Evolutionary conservation across 768 basidiomycete species (phyloP), one percentile per base, ranked within the genome.

Genomic region (Amanita pallidorosea): DNA sequence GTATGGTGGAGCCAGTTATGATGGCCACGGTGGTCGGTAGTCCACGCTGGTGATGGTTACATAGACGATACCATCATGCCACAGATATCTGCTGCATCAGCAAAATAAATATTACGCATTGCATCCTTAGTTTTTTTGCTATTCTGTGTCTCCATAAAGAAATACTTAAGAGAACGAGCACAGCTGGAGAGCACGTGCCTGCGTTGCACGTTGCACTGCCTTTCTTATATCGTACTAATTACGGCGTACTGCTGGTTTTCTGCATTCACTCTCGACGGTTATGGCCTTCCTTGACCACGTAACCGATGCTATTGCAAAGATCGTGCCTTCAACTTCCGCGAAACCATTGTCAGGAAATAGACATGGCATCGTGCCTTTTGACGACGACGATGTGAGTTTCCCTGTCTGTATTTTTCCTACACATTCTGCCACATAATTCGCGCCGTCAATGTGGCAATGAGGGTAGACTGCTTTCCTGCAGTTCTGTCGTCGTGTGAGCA

Each of bases 331-430:
- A 55, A 75, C 69, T 58, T 55, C 50, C 41, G 60, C 64, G 8
- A 70, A 69, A 50, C 55, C 71, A 35, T 57, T 70, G 46, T 68
- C 71, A 25, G 75, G 80, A 12, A 70, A 63, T 45, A 77, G 75
- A 20, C 71, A 74, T 61, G 82, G 80, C 13, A 75, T 79, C 63
- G 75, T 77, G 11, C 73, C 71, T 37, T 77, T 79, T 54, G 76
- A 85, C 47, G 84, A 88, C 36, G 47, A 48, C 62, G 81, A 89
- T 64, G 87, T 88, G 65, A 75, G 85, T 72, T 27, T 35, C 15
- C 51, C 42, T 34, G 18, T 41, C 29, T 27, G 27, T 40, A 37
- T 25, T 54, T 58, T 49, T 53, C 53, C 45, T 53, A n/a, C 35
- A 23, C 20, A 33, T 56, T 37, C 20, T 33, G 37, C n/a, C 22